Evolutionary conservation across 495 filamentous ascomycete genomes (phyloP).

Genomic region (Hypoxylon crocopeplum): DNA sequence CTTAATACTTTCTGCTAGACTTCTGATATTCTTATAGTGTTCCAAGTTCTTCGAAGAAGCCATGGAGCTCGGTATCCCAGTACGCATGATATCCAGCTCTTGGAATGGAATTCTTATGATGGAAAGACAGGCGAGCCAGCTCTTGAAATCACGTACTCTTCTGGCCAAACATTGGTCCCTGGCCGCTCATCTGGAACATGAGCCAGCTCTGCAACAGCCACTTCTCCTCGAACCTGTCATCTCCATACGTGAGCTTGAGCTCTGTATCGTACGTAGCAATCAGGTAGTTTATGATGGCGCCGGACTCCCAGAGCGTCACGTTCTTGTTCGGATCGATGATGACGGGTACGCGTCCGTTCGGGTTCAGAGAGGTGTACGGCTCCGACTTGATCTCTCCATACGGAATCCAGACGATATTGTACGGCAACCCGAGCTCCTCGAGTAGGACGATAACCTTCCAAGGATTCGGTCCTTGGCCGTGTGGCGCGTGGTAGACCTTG

Average conservation of each 20-base stretch:
- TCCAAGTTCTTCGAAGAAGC: too few species aligned
- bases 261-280: slow-evolving; percentile 69
- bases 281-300: slow-evolving; percentile 71
- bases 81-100: too few species aligned
- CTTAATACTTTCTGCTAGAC: too few species aligned
- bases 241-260: slow-evolving; percentile 59
- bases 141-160: slow-evolving; percentile 34
- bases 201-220: slow-evolving; percentile 59
- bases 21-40: too few species aligned
- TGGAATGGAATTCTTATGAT: background rate
- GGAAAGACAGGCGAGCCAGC: background rate
- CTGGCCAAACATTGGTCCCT: slow-evolving; percentile 70
- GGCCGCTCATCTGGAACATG: slow-evolving; percentile 71
- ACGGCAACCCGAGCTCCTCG: slow-evolving; percentile 64
- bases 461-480: slow-evolving; percentile 64
- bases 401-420: slow-evolving; percentile 51
- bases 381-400: slow-evolving; percentile 54
- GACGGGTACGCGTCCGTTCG: slow-evolving; percentile 68
- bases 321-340: slow-evolving; percentile 51
- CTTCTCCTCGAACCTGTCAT: slow-evolving; percentile 54
- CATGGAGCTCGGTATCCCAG: too few species aligned
- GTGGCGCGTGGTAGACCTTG: slow-evolving; percentile 41
- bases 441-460: slow-evolving; percentile 69
- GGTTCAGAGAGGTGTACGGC: slow-evolving; percentile 64
- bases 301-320: slow-evolving; percentile 56